These are phyloP conservation scores for Poronia punctata DNA, from an alignment of 495 filamentous ascomycete species.

Conservation along the genomic window DNA sequence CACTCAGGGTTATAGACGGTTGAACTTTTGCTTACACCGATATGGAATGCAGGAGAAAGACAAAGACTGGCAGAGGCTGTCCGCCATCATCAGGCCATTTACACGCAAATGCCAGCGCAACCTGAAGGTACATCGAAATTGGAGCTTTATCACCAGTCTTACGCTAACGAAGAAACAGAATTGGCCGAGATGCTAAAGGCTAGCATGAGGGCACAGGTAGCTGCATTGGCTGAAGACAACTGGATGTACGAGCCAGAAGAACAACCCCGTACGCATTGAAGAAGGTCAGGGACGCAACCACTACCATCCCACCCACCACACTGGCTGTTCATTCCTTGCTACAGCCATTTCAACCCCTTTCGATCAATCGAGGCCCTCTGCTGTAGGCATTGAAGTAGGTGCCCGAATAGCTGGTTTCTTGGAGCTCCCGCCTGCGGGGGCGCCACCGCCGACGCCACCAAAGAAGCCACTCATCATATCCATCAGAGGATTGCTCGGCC, in stretches of 20 bases:
- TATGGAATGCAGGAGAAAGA: conserved; percentile 32
- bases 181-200: conserved; percentile 63
- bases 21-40: background rate
- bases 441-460: conserved; percentile 56
- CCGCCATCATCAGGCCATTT: conserved; percentile 51
- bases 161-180: conserved; percentile 39
- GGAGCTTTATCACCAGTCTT: background rate
- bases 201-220: conserved; percentile 65
- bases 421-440: conserved; percentile 30
- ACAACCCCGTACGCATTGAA: conserved; percentile 24
- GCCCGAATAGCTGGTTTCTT: conserved; percentile 38
- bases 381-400: conserved; percentile 38
- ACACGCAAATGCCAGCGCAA: conserved; percentile 57
- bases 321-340: conserved; percentile 10
- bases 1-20: no score
- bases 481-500: conserved; percentile 80
- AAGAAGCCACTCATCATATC: conserved; percentile 98
- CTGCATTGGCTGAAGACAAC: conserved; percentile 70
- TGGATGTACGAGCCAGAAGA: conserved; percentile 86
- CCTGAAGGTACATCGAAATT: conserved; percentile 51
- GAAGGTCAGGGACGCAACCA: background rate
- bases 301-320: conserved; percentile 2
- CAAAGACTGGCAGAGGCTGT: conserved; percentile 47
- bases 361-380: conserved; percentile 47
- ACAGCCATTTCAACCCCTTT: background rate